Evolutionary conservation across 164 flowering plant species (phyloP).

Genomic region (Stephania yunnanensis): DNA sequence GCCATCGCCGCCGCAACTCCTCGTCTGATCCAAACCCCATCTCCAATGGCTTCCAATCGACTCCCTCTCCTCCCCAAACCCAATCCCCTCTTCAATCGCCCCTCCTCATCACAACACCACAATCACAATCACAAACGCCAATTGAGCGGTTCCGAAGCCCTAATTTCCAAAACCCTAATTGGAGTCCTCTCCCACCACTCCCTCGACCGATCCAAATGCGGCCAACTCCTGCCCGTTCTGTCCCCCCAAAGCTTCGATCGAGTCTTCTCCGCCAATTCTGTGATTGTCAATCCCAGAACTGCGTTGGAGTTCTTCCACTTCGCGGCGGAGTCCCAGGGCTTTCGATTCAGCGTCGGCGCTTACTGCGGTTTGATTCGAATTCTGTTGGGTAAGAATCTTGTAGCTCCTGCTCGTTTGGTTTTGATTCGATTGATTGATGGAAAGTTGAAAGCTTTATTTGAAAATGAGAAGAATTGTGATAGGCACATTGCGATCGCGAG

Average conservation of each 20-base stretch:
- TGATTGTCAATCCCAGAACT: conserved; percentile 41
- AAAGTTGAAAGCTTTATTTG: conserved; percentile 35
- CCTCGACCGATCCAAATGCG: conserved; percentile 39
- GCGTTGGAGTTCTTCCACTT: conserved; percentile 51
- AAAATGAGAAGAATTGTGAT: conserved; percentile 8
- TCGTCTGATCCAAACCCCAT: no score
- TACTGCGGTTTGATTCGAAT: conserved; percentile 55
- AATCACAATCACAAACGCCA: conserved; percentile 10
- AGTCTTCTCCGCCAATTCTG: conserved; percentile 26
- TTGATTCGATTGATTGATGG: conserved; percentile 62
- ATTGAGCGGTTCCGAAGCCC: conserved; percentile 3
- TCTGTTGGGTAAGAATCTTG: conserved; percentile 33
- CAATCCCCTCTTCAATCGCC: conserved; percentile 17
- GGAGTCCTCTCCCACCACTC: conserved; percentile 44
- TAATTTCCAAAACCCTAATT: conserved; percentile 22
- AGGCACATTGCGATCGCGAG: conserved; percentile 45
- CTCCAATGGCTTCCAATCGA: conserved; percentile 28
- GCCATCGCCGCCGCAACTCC: background rate
- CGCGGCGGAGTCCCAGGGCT: conserved; percentile 31
- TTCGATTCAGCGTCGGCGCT: conserved; percentile 47
- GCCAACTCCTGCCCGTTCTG: conserved; percentile 26
- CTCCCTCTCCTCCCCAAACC: conserved; percentile 6
- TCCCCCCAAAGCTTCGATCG: conserved; percentile 44
- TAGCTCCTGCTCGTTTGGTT: conserved; percentile 46
- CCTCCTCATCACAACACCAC: conserved; percentile 11